These are phyloP conservation scores for Cutaneotrichosporon sp. DNA, from an alignment of 1,284 basidiomycete species.

Conservation along the genomic window DNA sequence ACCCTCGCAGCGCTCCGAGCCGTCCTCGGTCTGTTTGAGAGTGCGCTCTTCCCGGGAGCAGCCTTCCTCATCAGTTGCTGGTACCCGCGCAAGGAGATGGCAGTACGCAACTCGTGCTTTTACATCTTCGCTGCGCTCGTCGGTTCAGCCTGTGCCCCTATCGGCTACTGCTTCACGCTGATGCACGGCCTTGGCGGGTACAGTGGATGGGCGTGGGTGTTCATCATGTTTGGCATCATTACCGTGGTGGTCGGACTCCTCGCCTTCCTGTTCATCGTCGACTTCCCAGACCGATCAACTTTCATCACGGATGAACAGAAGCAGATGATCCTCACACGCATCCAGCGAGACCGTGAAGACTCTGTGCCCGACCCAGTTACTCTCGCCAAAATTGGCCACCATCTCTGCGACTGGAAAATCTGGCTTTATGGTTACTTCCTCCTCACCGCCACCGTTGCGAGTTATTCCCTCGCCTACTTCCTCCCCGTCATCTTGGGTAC, in stretches of 20 bases:
- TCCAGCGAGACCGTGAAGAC: slow-evolving; percentile 41
- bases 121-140: slow-evolving; percentile 43
- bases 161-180: slow-evolving; percentile 19
- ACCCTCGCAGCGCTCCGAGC: slow-evolving; percentile 51
- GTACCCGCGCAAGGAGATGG: slow-evolving; percentile 56
- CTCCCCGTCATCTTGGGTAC: slow-evolving; percentile 53
- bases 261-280: slow-evolving; percentile 17
- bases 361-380: slow-evolving; percentile 51
- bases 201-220: slow-evolving; percentile 25
- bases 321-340: slow-evolving; percentile 17
- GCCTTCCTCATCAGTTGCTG: slow-evolving; percentile 54
- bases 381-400: slow-evolving; percentile 39
- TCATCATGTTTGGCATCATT: slow-evolving; percentile 22
- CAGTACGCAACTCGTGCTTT: slow-evolving; percentile 48
- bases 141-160: slow-evolving; percentile 12
- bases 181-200: slow-evolving; percentile 14
- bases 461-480: slow-evolving; percentile 46
- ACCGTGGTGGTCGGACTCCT: slow-evolving; percentile 18
- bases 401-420: slow-evolving; percentile 51
- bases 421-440: slow-evolving; percentile 55
- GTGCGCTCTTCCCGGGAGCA: slow-evolving; percentile 47
- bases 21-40: slow-evolving; percentile 51
- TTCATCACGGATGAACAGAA: slow-evolving; percentile 21
- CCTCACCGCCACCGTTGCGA: slow-evolving; percentile 29
- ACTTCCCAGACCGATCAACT: slow-evolving; percentile 23